Conservation (phyloP, 768 basidiomycete genomes). For the Russula virescens region DNA sequence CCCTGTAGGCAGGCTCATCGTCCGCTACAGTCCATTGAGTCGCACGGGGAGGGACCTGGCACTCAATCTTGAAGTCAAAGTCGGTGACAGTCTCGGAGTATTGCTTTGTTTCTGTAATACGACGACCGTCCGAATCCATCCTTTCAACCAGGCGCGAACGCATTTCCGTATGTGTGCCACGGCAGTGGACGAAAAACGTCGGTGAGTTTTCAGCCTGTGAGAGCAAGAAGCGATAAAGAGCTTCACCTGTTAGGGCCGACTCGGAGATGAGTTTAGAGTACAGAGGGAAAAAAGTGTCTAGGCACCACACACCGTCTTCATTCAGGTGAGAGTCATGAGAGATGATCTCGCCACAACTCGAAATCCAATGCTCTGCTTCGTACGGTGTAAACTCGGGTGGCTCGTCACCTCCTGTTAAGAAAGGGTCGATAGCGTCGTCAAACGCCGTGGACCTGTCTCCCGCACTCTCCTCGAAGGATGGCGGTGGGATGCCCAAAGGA, state of each 20-base stretch:
- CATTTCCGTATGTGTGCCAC: constrained; percentile 53
- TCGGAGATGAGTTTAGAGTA: background rate
- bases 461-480: constrained; percentile 25
- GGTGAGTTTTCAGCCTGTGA: constrained; percentile 46
- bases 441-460: constrained; percentile 27
- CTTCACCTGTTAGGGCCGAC: constrained; percentile 43
- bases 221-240: constrained; percentile 71
- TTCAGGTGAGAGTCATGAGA: constrained; percentile 71
- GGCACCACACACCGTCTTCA: constrained; percentile 44
- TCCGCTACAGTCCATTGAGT: constrained; percentile 61
- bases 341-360: constrained; percentile 45
- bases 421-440: constrained; percentile 25
- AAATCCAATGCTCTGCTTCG: constrained; percentile 52
- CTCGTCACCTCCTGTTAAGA: constrained; percentile 35
- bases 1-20: constrained; percentile 57
- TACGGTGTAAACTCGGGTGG: constrained; percentile 58
- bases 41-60: constrained; percentile 36
- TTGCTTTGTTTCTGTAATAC: constrained; percentile 37
- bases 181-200: constrained; percentile 40
- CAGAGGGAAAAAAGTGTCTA: constrained; percentile 3
- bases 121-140: constrained; percentile 33
- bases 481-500: constrained; percentile 10
- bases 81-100: constrained; percentile 57
- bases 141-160: constrained; percentile 43
- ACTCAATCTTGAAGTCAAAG: constrained; percentile 63